These are phyloP conservation scores for Guadua angustifolia DNA, from an alignment of 176 grass and related monocot genomes.

Conservation along the genomic window DNA sequence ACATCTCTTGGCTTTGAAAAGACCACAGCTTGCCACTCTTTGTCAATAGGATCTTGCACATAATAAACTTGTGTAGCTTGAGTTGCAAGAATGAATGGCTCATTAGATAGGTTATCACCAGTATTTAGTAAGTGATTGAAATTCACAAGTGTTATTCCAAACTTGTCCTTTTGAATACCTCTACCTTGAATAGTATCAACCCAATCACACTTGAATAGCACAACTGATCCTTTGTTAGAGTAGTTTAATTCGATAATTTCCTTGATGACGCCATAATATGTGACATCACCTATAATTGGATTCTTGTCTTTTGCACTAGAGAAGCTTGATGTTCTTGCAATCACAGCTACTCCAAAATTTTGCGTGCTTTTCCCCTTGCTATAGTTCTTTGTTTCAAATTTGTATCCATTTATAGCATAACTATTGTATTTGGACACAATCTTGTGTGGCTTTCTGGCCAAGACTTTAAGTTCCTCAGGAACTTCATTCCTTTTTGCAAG, in stretches of 20 bases:
- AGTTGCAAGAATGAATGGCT: no score
- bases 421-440: no score
- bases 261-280: neutral
- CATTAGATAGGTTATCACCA: no score
- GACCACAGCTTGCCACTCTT: neutral
- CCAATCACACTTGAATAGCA: neutral
- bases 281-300: neutral
- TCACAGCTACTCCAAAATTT: neutral
- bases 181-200: neutral
- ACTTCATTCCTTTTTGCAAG: no score
- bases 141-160: neutral
- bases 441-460: no score
- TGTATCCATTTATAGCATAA: no score
- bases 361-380: no score
- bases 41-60: neutral
- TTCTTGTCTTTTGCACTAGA: neutral
- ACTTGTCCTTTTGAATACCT: neutral
- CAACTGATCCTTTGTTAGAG: neutral
- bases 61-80: neutral
- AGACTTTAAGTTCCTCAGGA: no score
- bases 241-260: neutral
- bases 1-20: neutral
- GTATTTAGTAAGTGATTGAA: neutral
- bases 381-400: no score
- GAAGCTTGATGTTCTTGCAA: neutral